Evolutionary conservation across 441 rosid species (phyloP), one percentile per base, ranked within the genome.

Genomic region (Populus hybrid): DNA sequence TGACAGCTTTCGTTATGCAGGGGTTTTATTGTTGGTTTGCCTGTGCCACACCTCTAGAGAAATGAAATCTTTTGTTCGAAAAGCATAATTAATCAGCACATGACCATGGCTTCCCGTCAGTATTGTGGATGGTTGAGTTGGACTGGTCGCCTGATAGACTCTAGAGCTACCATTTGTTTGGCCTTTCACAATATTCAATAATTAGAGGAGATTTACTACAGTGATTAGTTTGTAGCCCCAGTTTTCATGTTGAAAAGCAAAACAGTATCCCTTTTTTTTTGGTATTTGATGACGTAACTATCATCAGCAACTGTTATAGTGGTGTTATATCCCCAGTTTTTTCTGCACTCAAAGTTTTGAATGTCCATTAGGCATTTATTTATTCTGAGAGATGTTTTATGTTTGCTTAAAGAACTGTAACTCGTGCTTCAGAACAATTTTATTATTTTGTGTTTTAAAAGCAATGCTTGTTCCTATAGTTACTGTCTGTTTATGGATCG

Each of bases 151-250:
- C 63, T 5, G 79, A 46, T 6, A 23, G 70, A 64, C 57, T 79
- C 9, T 26, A 16, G 40, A 68, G 65, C 69, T 34, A 57, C 70
- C 21, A 38, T 65, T 65, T 72, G 67, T 67, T 70, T 46, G 68
- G 75, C 65, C 63, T 35, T 35, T 61, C 40, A n/a, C 28, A n/a
- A 18, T 81, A 75, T 76, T 61, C 38, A 77, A 72, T 69, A 73
- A 72, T 42, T 79, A 30, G 79, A 73, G 75, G 81, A 75, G 80
- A 69, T 79, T 70, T 70, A 73, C 34, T 79, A 70, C 46, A 76
- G 77, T 59, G 50, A 68, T 42, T 71, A 24, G 67, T 38, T 12
- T 66, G 67, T 74, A 32, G 67, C 14, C 9, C 18, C 65, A 36
- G 35, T 50, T 50, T 50, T 50, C 59, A 50, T 50, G 59, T 5